These are phyloP conservation scores for Cerioporus squamosus DNA, from an alignment of 1,284 basidiomycete species.

Conservation along the genomic window DNA sequence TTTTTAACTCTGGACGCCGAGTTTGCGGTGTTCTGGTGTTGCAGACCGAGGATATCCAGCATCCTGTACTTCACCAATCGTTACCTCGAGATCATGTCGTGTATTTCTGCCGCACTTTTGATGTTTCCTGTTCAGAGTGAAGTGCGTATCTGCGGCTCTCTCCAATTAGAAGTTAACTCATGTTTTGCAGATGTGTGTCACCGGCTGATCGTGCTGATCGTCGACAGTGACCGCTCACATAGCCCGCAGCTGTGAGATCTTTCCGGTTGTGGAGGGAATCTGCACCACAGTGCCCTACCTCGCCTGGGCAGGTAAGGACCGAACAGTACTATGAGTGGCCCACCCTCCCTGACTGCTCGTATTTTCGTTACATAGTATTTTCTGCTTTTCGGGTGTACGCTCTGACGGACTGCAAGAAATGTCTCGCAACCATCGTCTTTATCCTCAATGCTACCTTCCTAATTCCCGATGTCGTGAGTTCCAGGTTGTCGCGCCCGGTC, in stretches of 20 bases:
- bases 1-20: not conserved
- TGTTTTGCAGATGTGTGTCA: not conserved
- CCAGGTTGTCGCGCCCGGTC: no score
- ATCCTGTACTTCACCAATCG: not conserved
- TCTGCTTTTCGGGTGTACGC: conserved; percentile 10
- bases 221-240: not conserved
- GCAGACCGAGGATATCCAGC: not conserved
- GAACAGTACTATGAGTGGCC: not conserved
- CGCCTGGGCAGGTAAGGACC: not conserved
- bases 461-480: conserved; percentile 6
- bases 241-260: not conserved
- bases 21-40: not conserved
- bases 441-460: conserved; percentile 1
- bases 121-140: not conserved
- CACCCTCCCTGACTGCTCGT: not conserved
- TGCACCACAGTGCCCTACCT: not conserved
- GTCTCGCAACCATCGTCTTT: not conserved
- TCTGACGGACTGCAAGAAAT: conserved; percentile 4
- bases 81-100: not conserved
- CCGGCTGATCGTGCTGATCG: no score
- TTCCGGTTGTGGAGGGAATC: not conserved
- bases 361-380: not conserved
- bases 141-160: no score
- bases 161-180: no score
- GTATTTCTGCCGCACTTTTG: not conserved